phyloP scores from a whole-genome alignment of 1,284 basidiomycete genomes.

The Ceratobasidium papillatum region DNA sequence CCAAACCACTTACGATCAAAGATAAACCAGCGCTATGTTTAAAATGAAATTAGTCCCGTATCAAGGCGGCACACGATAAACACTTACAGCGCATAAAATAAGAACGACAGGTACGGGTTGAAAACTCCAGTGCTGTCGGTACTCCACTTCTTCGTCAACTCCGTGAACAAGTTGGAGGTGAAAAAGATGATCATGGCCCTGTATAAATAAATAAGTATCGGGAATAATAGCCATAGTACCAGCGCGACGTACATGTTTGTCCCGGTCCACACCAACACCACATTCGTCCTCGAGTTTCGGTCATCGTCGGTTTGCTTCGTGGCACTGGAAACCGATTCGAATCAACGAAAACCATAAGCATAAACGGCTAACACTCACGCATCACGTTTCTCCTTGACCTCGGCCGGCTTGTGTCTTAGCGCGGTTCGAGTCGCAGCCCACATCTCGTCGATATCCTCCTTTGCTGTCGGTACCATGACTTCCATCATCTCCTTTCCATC shows the following conservation, averaged over 20 bases:
- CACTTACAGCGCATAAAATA: constrained; percentile 82
- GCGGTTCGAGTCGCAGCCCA: constrained; percentile 79
- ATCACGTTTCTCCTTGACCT: constrained; percentile 82
- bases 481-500: constrained; percentile 88
- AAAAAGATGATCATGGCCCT: constrained; percentile 82
- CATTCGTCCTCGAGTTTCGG: constrained; percentile 82
- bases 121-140: constrained; percentile 55
- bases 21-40: constrained; percentile 73
- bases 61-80: background rate
- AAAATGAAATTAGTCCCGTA: constrained; percentile 26
- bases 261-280: constrained; percentile 85
- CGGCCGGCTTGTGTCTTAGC: constrained; percentile 68
- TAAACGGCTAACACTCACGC: constrained; percentile 51
- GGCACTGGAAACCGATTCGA: constrained; percentile 50
- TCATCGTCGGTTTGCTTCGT: constrained; percentile 90
- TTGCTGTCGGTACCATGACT: constrained; percentile 79
- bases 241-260: constrained; percentile 74
- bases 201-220: constrained; percentile 20
- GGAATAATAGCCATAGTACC: constrained; percentile 32
- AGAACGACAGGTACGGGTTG: constrained; percentile 85
- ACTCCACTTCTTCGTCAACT: constrained; percentile 46
- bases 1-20: constrained; percentile 56
- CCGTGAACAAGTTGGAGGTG: constrained; percentile 77
- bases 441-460: constrained; percentile 86
- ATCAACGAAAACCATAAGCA: background rate